A percentile compares a stretch with the other conserved stretches of the same genome.
phyloP scores from a whole-genome alignment of 202 grass and related monocot genomes.

The Setaria italica region DNA sequence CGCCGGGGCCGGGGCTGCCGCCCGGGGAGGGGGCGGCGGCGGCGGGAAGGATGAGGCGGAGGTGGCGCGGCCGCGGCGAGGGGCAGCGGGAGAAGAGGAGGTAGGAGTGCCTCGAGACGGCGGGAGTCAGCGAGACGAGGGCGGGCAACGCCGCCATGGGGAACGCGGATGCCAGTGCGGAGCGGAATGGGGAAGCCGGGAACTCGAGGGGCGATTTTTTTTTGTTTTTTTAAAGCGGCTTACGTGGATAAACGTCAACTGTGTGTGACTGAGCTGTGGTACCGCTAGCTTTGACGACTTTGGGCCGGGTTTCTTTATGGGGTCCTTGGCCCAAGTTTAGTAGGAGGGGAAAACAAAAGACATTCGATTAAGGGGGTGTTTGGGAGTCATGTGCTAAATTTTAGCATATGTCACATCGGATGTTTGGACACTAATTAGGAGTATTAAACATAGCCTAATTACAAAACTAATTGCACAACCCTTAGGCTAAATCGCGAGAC shows the following conservation, averaged over 20 bases:
- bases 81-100: slow-evolving; percentile 36
- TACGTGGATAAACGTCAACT: slow-evolving; percentile 48
- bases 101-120: slow-evolving; percentile 38
- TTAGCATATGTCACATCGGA: too few relatives aligned
- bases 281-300: too few relatives aligned
- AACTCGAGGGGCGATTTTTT: neutral
- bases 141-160: slow-evolving; percentile 53
- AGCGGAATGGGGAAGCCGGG: neutral
- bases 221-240: neutral
- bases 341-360: too few relatives aligned
- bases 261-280: neutral
- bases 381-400: too few relatives aligned
- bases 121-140: slow-evolving; percentile 39
- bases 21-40: slow-evolving; percentile 6
- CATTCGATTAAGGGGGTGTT: too few relatives aligned
- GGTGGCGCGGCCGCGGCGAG: slow-evolving; percentile 41
- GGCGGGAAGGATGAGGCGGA: slow-evolving; percentile 32
- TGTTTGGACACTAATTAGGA: too few relatives aligned
- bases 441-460: too few relatives aligned
- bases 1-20: neutral
- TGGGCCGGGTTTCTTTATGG: too few relatives aligned
- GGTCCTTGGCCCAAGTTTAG: too few relatives aligned
- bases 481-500: too few relatives aligned
- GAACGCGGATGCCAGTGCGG: neutral
- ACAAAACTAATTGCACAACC: too few relatives aligned